Base-by-base conservation (phyloP, 495 filamentous ascomycete species). In the Sporormia fimetaria region DNA sequence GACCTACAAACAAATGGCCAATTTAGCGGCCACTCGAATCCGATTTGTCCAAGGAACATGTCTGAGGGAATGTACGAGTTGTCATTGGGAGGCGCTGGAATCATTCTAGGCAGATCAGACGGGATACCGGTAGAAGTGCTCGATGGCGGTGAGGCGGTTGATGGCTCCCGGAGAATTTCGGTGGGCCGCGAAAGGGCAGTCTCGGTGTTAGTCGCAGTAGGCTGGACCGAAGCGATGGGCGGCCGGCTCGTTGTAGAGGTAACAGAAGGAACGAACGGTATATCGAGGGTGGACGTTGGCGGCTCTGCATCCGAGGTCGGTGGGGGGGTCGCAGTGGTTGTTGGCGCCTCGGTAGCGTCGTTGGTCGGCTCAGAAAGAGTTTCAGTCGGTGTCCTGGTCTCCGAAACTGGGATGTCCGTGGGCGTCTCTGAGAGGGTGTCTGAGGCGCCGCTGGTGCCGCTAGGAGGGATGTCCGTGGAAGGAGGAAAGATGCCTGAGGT, bases 1-100 rank as follows among this genome's bases (percentile, higher is more conserved):
- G 76, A 74, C 1, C 61, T 63, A 16, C 80, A 81, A 21, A 98
- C 82, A 55, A 88, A 93, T 4, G 64, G 60, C 59, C 90, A 98
- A 56, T 92, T 87, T 44, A 92, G 72, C 3, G 69, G 65, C 52
- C 76, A 76, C 18, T 73, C 63, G 69, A 95, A 94, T 9, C 84
- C 92, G 42, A 98, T 67, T 53, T 94, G 85, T 46, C 94, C 76
- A 48, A 86, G 57, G 14, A 69, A 68, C 1, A 71, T 74, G 51
- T 81, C 81, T 2, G 63, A 55, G 1, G 87, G 84, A 12, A 22
- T 34, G 3, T 14, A 8, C 10, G 63, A 59, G n/a, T 67, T 53
- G 23, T 67, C 67, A 22, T 62, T 67, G 17, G 72, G 66, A 7
- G 87, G 86, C 15, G 74, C 69, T n/a, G n/a, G n/a, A 45, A 96